Conservation (phyloP, 768 basidiomycete genomes). For the Hirschioporus abietinus region DNA sequence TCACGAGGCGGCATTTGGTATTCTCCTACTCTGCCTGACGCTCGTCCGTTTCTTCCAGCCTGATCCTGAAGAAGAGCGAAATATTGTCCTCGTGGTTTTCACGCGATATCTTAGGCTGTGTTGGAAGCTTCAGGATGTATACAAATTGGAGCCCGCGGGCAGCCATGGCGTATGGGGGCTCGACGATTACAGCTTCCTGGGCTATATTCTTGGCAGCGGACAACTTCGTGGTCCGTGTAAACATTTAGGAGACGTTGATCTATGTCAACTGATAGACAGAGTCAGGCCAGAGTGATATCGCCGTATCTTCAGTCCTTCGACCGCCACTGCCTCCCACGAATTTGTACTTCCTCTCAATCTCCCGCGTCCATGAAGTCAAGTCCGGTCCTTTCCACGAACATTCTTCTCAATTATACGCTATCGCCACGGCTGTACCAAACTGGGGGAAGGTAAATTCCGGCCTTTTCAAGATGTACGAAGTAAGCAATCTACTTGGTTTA, state of each 20-base stretch:
- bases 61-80: slow-evolving; percentile 54
- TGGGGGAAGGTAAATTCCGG: slow-evolving; percentile 92
- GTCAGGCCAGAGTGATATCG: slow-evolving; percentile 56
- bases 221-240: slow-evolving; percentile 66
- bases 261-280: not conserved
- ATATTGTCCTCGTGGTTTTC: slow-evolving; percentile 57
- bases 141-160: slow-evolving; percentile 91
- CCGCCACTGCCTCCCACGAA: slow-evolving; percentile 59
- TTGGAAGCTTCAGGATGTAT: slow-evolving; percentile 83
- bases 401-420: slow-evolving; percentile 82
- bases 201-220: slow-evolving; percentile 87
- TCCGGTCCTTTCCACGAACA: slow-evolving; percentile 88
- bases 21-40: slow-evolving; percentile 71
- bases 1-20: slow-evolving; percentile 85
- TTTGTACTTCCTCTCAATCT: slow-evolving; percentile 75
- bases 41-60: slow-evolving; percentile 63
- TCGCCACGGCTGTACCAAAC: slow-evolving; percentile 81
- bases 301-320: slow-evolving; percentile 59
- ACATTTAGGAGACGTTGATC: not conserved
- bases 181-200: slow-evolving; percentile 86
- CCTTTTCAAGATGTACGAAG: slow-evolving; percentile 94
- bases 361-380: slow-evolving; percentile 76
- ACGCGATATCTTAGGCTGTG: slow-evolving; percentile 75
- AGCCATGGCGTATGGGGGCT: slow-evolving; percentile 98
- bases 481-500: slow-evolving; percentile 24